A percentile compares a stretch with the other conserved stretches of the same genome.
Evolutionary conservation across 2,329 filamentous ascomycete genomes (phyloP).

Genomic region (Neonectria neomacrospora): DNA sequence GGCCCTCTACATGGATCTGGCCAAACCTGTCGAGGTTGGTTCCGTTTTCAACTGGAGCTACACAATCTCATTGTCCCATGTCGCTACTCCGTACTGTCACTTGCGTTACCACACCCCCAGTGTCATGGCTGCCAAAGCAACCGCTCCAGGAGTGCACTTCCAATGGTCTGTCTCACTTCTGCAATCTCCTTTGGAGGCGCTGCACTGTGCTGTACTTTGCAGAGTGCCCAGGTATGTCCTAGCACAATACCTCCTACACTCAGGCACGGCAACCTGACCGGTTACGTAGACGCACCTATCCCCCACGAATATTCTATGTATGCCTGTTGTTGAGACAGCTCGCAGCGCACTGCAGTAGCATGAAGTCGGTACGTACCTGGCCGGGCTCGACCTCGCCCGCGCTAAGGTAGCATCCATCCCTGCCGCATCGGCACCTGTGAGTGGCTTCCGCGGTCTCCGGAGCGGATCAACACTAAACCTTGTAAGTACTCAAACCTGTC

Average conservation of each 20-base stretch:
- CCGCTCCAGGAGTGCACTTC: background rate
- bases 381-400: conserved; percentile 5
- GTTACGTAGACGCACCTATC: background rate
- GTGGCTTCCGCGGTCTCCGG: conserved; percentile 44
- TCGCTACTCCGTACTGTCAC: background rate
- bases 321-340: conserved; percentile 7
- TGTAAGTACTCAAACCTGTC: conserved; percentile 46
- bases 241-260: background rate
- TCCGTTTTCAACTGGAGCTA: background rate
- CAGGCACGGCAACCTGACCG: background rate
- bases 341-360: conserved; percentile 12
- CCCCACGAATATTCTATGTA: background rate
- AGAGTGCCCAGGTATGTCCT: too few species aligned
- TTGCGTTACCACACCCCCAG: background rate
- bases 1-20: background rate
- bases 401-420: conserved; percentile 32
- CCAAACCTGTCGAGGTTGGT: background rate
- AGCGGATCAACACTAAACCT: conserved; percentile 56
- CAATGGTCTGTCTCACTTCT: background rate
- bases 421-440: conserved; percentile 41
- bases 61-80: background rate
- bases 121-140: background rate
- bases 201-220: background rate
- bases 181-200: background rate
- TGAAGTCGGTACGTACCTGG: conserved; percentile 19